These are phyloP conservation scores for Rauvolfia tetraphylla DNA, from an alignment of 257 asterid species.

Conservation along the genomic window DNA sequence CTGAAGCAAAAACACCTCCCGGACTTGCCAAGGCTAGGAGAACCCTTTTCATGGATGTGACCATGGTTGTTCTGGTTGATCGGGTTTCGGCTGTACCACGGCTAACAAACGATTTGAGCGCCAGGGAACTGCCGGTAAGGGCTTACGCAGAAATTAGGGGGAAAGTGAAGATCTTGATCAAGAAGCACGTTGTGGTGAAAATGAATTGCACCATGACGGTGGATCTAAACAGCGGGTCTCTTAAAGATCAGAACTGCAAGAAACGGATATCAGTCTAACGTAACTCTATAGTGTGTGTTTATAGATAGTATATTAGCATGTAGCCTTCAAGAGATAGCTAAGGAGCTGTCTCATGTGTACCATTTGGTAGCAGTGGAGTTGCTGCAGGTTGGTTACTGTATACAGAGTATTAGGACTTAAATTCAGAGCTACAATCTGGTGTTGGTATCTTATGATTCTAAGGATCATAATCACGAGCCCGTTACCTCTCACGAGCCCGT, in stretches of 20 bases:
- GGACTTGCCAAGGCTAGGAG: constrained; percentile 34
- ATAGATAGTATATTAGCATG: neutral
- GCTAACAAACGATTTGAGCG: constrained; percentile 26
- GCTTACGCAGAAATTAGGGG: constrained; percentile 36
- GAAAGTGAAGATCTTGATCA: constrained; percentile 36
- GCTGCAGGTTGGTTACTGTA: too few species aligned
- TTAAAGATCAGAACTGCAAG: constrained; percentile 31
- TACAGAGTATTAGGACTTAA: too few species aligned
- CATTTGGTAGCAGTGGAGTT: neutral
- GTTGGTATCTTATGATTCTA: too few species aligned
- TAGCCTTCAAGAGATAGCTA: neutral
- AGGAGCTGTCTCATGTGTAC: neutral
- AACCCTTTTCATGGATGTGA: constrained; percentile 24
- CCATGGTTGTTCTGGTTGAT: constrained; percentile 33
- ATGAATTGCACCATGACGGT: constrained; percentile 47
- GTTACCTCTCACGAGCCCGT: too few species aligned
- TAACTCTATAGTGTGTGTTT: neutral
- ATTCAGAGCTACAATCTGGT: too few species aligned
- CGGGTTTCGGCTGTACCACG: constrained; percentile 13
- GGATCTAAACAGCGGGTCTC: constrained; percentile 21
- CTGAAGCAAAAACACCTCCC: constrained; percentile 24
- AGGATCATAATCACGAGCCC: too few species aligned
- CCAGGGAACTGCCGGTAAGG: constrained; percentile 20
- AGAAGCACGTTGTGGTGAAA: constrained; percentile 27
- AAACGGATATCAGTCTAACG: constrained; percentile 19